phyloP scores from a whole-genome alignment of 345 rosid species.

The Salix koriyanagi region DNA sequence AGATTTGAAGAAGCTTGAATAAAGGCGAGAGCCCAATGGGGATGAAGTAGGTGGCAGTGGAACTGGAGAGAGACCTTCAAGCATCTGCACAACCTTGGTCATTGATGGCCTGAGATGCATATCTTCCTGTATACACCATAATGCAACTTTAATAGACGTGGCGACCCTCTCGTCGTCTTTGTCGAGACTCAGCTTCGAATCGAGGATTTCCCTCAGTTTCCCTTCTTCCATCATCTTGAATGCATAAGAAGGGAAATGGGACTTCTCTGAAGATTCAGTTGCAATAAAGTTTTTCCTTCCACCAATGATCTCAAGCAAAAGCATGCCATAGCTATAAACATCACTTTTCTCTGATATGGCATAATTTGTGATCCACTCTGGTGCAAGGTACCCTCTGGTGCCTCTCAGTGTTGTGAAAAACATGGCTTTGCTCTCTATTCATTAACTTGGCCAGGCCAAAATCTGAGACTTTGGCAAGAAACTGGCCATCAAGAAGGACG shows the following conservation, averaged over 20 bases:
- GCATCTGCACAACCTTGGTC: constrained; percentile 91
- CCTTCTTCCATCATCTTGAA: constrained; percentile 94
- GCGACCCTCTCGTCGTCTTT: constrained; percentile 45
- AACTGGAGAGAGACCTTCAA: constrained; percentile 70
- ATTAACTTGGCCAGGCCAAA: constrained; percentile 89
- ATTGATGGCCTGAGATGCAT: constrained; percentile 75
- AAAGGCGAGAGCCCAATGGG: constrained; percentile 57
- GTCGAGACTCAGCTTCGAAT: constrained; percentile 43
- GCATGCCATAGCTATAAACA: constrained; percentile 88
- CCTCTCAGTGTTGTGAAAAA: constrained; percentile 86
- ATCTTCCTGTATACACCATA: constrained; percentile 95
- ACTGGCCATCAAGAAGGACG: constrained; percentile 73
- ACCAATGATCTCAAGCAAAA: constrained; percentile 75
- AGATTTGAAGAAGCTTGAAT: constrained; percentile 38
- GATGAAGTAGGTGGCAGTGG: constrained; percentile 60
- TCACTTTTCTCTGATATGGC: constrained; percentile 95
- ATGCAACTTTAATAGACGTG: constrained; percentile 62
- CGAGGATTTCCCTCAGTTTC: constrained; percentile 59
- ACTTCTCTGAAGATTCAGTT: constrained; percentile 59
- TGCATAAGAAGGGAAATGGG: constrained; percentile 80
- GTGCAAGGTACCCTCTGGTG: constrained; percentile 91
- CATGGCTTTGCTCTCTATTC: constrained; percentile 90
- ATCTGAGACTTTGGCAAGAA: constrained; percentile 86
- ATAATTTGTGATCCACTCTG: constrained; percentile 90
- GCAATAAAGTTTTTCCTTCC: constrained; percentile 80